Percentiles rank a stretch among this genome's conserved stretches.
Evolutionary conservation across 441 rosid genomes (phyloP).

Genomic region (Aleurites moluccanus): DNA sequence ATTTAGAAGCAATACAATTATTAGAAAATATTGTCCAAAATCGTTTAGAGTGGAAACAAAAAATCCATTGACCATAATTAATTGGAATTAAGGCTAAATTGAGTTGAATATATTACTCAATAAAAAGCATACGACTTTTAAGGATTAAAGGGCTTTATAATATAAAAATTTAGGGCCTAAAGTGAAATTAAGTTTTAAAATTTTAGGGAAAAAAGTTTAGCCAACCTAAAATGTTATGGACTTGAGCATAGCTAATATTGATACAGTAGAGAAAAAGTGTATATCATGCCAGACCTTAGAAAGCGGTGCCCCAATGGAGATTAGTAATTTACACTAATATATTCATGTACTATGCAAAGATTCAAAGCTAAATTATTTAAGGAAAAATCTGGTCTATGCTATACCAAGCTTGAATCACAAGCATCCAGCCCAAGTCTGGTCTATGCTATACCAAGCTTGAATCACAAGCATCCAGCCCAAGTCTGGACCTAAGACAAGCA

Average conservation of each 20-base stretch:
- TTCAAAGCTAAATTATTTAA: neutral
- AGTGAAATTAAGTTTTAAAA: neutral
- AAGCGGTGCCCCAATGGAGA: too few species aligned
- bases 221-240: neutral
- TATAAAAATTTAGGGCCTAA: neutral
- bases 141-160: neutral
- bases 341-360: neutral
- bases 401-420: too few species aligned
- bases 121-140: neutral
- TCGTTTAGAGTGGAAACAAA: too few species aligned
- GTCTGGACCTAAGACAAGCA: slow-evolving; percentile 4
- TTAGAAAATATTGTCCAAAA: too few species aligned
- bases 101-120: neutral
- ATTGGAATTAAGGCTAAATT: too few species aligned
- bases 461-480: neutral
- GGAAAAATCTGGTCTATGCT: neutral
- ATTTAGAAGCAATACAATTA: too few species aligned
- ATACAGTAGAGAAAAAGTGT: neutral
- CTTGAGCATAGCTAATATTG: neutral
- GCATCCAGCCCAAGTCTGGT: too few species aligned
- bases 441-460: neutral
- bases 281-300: neutral
- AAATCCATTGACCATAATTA: too few species aligned
- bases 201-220: neutral
- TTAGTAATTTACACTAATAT: neutral